Conservation (phyloP, 176 grass and related monocot genomes). For the Stipa capillata region DNA sequence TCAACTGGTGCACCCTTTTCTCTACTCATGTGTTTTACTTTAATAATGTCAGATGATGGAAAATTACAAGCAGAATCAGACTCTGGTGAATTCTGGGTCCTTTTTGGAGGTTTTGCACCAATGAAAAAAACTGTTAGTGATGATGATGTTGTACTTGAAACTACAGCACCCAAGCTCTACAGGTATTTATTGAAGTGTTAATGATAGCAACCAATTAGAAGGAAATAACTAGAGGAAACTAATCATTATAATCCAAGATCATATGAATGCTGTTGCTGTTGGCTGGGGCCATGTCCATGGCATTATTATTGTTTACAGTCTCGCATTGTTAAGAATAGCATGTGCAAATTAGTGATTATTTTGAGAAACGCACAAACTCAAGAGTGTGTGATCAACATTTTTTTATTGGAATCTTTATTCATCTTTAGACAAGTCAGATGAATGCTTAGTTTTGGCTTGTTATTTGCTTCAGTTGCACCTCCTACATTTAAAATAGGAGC, state of each 20-base stretch:
- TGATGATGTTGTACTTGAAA: slow-evolving; percentile 76
- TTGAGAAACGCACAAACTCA: neutral
- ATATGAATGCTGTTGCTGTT: neutral
- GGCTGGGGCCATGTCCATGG: neutral
- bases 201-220: neutral
- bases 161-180: slow-evolving; percentile 64
- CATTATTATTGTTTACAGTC: neutral
- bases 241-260: neutral
- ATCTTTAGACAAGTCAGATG: neutral
- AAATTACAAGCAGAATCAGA: slow-evolving; percentile 86
- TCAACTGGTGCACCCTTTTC: neutral
- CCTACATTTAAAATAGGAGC: neutral
- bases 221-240: neutral
- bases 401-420: neutral
- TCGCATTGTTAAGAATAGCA: neutral
- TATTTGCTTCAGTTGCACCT: neutral
- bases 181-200: slow-evolving; percentile 39
- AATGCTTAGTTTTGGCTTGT: neutral
- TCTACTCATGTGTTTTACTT: neutral
- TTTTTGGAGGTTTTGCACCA: slow-evolving; percentile 97
- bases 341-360: neutral
- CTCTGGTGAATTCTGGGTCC: slow-evolving; percentile 93
- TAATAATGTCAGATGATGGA: slow-evolving; percentile 71
- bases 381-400: neutral
- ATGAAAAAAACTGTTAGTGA: slow-evolving; percentile 66